These are phyloP conservation scores for Psilocybe cyanescens DNA, from an alignment of 768 basidiomycete species.

Conservation along the genomic window DNA sequence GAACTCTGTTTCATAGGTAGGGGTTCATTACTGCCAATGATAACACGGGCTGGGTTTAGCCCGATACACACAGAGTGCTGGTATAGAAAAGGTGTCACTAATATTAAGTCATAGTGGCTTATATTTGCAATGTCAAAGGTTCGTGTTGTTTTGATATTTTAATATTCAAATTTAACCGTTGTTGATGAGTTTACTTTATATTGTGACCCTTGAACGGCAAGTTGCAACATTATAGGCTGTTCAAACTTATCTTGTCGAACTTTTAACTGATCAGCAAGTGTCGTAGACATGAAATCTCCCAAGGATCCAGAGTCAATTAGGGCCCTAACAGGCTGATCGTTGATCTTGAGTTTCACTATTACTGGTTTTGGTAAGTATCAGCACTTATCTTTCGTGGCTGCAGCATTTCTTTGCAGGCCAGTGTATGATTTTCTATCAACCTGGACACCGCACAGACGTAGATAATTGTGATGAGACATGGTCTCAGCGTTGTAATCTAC, in stretches of 20 bases:
- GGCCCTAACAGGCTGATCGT: constrained; percentile 34
- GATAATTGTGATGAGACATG: no score
- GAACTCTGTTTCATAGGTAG: constrained; percentile 1
- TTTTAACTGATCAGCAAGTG: constrained; percentile 39
- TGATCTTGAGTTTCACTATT: constrained; percentile 29
- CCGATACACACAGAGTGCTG: constrained; percentile 23
- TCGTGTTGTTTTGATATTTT: constrained; percentile 25
- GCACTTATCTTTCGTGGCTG: no score
- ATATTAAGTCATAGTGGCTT: constrained; percentile 42
- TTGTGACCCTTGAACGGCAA: constrained; percentile 45
- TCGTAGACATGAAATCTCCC: constrained; percentile 43
- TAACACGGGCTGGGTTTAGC: constrained; percentile 13
- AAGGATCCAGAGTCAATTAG: constrained; percentile 41
- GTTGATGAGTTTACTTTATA: constrained; percentile 23
- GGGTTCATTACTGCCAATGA: constrained; percentile 22
- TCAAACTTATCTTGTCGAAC: constrained; percentile 23
- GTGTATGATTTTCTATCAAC: no score
- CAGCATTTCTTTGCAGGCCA: no score
- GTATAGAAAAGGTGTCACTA: constrained; percentile 35
- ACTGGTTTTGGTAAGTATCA: constrained; percentile 33
- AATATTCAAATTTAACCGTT: constrained; percentile 32
- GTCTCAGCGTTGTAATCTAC: no score
- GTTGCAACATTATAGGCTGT: constrained; percentile 35
- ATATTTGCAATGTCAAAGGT: constrained; percentile 10
- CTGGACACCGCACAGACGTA: no score